Evolutionary conservation across 371 early-diverging fungal species (phyloP).

Genomic region (Massospora cicadina): DNA sequence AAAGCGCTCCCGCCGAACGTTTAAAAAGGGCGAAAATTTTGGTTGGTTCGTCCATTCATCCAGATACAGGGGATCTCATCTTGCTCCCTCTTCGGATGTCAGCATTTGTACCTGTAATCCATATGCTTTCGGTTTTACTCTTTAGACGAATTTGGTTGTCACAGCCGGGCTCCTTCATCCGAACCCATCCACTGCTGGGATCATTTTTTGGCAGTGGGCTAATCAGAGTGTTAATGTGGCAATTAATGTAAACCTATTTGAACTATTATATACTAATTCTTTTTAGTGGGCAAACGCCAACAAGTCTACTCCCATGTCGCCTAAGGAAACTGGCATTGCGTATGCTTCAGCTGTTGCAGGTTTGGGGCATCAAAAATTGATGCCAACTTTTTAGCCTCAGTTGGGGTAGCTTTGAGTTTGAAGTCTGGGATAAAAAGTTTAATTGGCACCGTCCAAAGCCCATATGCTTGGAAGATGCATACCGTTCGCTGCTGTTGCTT

Average conservation of each 20-base stretch:
- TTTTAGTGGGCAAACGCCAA: conserved; percentile 51
- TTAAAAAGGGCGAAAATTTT: conserved; percentile 59
- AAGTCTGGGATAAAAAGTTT: conserved; percentile 57
- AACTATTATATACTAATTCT: neutral
- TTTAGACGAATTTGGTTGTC: conserved; percentile 48
- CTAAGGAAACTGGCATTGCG: conserved; percentile 47
- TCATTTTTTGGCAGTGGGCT: conserved; percentile 71
- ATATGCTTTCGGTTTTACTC: too few relatives aligned
- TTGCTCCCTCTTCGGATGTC: conserved; percentile 72
- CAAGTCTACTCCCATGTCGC: conserved; percentile 55
- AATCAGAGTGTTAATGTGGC: conserved; percentile 72
- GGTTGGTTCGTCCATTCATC: conserved; percentile 59
- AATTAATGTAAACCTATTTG: conserved; percentile 27
- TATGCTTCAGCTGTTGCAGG: neutral
- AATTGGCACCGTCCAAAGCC: conserved; percentile 43
- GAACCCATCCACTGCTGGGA: conserved; percentile 46
- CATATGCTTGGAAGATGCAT: conserved; percentile 35
- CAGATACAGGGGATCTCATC: conserved; percentile 63
- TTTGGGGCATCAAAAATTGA: neutral
- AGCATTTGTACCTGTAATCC: conserved; percentile 40
- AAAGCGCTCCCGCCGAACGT: conserved; percentile 21
- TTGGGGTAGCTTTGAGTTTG: conserved; percentile 52
- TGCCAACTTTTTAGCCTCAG: conserved; percentile 21
- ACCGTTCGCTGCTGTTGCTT: conserved; percentile 63
- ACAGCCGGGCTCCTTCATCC: conserved; percentile 65